phyloP scores from a whole-genome alignment of 2,329 filamentous ascomycete species.

The Fusarium sterilihyphosum region DNA sequence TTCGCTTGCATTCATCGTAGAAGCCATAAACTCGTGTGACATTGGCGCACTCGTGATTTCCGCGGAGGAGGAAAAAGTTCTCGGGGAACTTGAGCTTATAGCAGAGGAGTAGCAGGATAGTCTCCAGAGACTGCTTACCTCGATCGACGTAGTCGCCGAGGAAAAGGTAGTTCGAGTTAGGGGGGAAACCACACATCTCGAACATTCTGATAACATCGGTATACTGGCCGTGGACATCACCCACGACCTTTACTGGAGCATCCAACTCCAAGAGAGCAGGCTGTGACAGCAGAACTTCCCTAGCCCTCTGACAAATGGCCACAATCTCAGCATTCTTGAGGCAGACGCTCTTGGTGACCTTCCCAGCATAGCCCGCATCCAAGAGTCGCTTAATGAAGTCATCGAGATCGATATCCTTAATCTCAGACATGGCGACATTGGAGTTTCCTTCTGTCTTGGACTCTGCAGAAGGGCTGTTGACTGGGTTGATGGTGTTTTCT shows the following conservation, averaged over 20 bases:
- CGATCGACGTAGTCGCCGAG: conserved; percentile 98
- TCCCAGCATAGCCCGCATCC: conserved; percentile 94
- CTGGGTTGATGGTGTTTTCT: conserved; percentile 75
- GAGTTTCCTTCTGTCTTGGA: conserved; percentile 56
- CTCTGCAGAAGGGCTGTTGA: conserved; percentile 61
- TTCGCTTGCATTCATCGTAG: conserved; percentile 99
- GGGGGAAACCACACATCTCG: conserved; percentile 97
- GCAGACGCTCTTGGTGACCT: conserved; percentile 97
- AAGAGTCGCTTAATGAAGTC: conserved; percentile 96
- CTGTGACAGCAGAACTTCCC: conserved; percentile 90
- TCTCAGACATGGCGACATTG: conserved; percentile 83
- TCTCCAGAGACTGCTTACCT: conserved; percentile 99
- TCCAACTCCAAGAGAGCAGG: conserved; percentile 91
- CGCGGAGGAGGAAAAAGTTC: conserved; percentile 98
- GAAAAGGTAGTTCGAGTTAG: conserved; percentile 99
- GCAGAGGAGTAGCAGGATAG: conserved; percentile 92
- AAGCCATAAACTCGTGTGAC: conserved; percentile 99
- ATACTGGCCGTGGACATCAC: conserved; percentile 99
- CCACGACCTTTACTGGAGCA: conserved; percentile 98
- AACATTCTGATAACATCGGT: conserved; percentile 97
- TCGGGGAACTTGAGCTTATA: conserved; percentile 99
- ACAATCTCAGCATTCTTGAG: conserved; percentile 98
- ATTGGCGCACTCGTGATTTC: conserved; percentile 98
- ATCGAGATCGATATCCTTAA: conserved; percentile 93
- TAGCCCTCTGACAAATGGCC: conserved; percentile 88